Evolutionary conservation across 2,329 filamentous ascomycete genomes (phyloP).

Genomic region (Diaporthe vexans): DNA sequence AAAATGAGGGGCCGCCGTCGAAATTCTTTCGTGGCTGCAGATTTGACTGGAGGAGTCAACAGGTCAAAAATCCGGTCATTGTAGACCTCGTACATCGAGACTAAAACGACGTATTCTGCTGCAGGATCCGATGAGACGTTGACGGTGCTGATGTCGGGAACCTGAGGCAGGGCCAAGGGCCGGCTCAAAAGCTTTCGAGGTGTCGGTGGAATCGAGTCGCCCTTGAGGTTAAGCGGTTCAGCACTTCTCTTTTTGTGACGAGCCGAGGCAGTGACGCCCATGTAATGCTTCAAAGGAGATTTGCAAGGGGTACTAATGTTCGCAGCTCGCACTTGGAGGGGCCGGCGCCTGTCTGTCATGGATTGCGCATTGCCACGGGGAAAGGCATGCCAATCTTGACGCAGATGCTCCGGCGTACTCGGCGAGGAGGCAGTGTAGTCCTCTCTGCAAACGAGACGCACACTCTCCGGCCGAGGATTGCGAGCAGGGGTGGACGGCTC

Average conservation of each 20-base stretch:
- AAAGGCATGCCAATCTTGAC: constrained; percentile 25
- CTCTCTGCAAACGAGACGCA: constrained; percentile 58
- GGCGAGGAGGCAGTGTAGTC: constrained; percentile 43
- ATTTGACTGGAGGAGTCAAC: constrained; percentile 74
- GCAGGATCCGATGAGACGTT: constrained; percentile 75
- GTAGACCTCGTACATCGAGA: constrained; percentile 99
- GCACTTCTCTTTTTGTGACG: constrained; percentile 59
- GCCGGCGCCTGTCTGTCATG: constrained; percentile 20
- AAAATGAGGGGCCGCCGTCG: constrained; percentile 88
- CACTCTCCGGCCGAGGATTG: constrained; percentile 56
- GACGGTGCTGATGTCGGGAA: constrained; percentile 81
- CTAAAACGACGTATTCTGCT: constrained; percentile 86
- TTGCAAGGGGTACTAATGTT: constrained; percentile 42
- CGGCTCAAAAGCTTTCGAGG: constrained; percentile 75
- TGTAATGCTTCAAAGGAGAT: constrained; percentile 55
- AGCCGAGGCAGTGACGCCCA: constrained; percentile 61
- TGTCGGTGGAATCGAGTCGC: constrained; percentile 68
- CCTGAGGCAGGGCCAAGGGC: constrained; percentile 78
- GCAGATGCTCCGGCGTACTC: constrained; percentile 33
- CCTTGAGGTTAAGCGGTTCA: constrained; percentile 63
- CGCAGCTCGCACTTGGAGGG: constrained; percentile 32
- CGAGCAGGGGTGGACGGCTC: neutral
- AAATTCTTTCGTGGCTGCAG: constrained; percentile 75
- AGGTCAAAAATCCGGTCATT: constrained; percentile 98
- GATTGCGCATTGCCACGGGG: constrained; percentile 32